A percentile compares a stretch with the other conserved stretches of the same genome.
Evolutionary conservation across 148 eudicot genomes (phyloP).

Genomic region (Heliosperma pusillum): DNA sequence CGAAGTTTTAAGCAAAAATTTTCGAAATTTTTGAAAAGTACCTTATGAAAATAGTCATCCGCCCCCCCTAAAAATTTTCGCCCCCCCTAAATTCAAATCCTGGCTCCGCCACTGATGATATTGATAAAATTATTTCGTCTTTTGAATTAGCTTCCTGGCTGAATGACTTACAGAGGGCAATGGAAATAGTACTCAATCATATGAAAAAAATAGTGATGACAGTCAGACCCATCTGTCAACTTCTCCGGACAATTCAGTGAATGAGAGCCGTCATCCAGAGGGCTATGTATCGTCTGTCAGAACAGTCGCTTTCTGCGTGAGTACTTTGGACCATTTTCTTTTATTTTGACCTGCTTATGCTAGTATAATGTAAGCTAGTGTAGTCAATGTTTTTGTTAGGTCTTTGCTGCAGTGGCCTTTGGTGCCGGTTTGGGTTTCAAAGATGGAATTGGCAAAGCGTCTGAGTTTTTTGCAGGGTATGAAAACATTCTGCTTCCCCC

Average conservation of each 20-base stretch:
- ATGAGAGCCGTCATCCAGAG: slow-evolving; percentile 29
- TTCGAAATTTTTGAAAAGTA: too few species aligned
- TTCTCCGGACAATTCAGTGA: slow-evolving; percentile 33
- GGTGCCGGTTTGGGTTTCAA: slow-evolving; percentile 86
- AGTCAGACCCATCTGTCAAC: slow-evolving; percentile 27
- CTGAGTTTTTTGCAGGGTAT: slow-evolving; percentile 99
- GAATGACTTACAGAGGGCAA: slow-evolving; percentile 41
- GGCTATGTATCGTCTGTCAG: slow-evolving; percentile 46
- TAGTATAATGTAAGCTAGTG: slow-evolving; percentile 23
- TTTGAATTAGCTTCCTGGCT: slow-evolving; percentile 21
- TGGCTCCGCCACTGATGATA: too few species aligned
- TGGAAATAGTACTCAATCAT: slow-evolving; percentile 32
- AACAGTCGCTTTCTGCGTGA: slow-evolving; percentile 80
- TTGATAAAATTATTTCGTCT: not conserved
- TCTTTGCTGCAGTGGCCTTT: slow-evolving; percentile 75
- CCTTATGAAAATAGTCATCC: too few species aligned
- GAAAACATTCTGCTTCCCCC: slow-evolving; percentile 16
- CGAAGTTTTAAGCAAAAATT: too few species aligned
- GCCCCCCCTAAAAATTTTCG: too few species aligned
- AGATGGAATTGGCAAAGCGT: slow-evolving; percentile 80
- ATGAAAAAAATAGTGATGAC: slow-evolving; percentile 27
- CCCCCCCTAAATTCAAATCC: too few species aligned
- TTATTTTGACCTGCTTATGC: slow-evolving; percentile 3
- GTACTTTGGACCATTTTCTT: slow-evolving; percentile 21
- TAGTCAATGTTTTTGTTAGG: slow-evolving; percentile 49